Conservation (phyloP, 495 filamentous ascomycete species). For the Durotheca rogersii region DNA sequence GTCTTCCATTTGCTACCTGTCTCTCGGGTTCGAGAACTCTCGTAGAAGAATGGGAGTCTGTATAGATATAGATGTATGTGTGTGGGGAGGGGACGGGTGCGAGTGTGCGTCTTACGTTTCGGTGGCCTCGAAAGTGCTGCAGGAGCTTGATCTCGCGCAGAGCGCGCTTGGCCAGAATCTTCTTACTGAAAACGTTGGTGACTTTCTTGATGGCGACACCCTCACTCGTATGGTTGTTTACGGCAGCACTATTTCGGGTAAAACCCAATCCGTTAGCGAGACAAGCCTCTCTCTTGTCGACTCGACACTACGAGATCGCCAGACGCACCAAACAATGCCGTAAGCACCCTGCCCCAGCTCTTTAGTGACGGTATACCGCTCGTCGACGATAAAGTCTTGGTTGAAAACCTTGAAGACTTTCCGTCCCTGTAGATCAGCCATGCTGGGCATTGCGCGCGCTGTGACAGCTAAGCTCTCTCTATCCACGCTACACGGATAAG, state of each 20-base stretch:
- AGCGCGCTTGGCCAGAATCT: conserved; percentile 97
- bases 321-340: conserved; percentile 91
- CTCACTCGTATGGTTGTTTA: conserved; percentile 85
- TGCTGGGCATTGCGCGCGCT: conserved; percentile 35
- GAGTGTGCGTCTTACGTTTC: conserved; percentile 49
- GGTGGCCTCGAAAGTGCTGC: conserved; percentile 89
- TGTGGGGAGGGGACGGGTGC: no score
- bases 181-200: conserved; percentile 99
- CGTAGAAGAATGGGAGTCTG: background rate
- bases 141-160: conserved; percentile 97
- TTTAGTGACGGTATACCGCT: conserved; percentile 97
- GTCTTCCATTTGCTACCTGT: background rate
- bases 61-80: no score
- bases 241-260: conserved; percentile 69
- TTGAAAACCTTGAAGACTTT: conserved; percentile 99
- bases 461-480: conserved; percentile 1
- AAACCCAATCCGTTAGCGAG: conserved; percentile 22
- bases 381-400: conserved; percentile 98
- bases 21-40: background rate
- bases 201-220: conserved; percentile 99
- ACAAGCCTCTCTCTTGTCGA: no score
- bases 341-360: conserved; percentile 97
- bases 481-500: background rate
- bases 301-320: no score
- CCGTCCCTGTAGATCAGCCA: conserved; percentile 79